Conservation (phyloP, 345 rosid genomes). For the Arabis alpina region DNA sequence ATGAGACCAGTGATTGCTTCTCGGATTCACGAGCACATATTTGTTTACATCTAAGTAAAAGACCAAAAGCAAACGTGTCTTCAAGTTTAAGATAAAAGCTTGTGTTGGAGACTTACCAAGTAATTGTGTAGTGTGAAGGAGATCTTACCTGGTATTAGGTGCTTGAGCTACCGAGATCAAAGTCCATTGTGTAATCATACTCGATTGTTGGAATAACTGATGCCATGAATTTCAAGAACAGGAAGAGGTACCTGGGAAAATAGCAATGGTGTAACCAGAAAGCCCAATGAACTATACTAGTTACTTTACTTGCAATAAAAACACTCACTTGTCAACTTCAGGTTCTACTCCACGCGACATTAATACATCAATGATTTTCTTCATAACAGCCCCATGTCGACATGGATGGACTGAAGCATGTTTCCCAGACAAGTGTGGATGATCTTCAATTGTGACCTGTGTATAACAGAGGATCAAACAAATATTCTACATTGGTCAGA, state of each 20-base stretch:
- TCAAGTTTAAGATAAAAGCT: conserved; percentile 10
- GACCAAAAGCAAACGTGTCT: background rate
- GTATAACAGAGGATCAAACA: background rate
- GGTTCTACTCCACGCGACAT: conserved; percentile 98
- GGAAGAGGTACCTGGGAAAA: conserved; percentile 74
- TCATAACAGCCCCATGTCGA: conserved; percentile 98
- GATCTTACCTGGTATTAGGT: conserved; percentile 48
- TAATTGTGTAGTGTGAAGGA: background rate
- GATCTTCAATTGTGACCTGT: conserved; percentile 72
- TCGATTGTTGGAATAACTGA: conserved; percentile 95
- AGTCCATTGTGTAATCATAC: conserved; percentile 95
- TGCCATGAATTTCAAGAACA: conserved; percentile 92
- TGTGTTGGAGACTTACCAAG: conserved; percentile 22
- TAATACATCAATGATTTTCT: conserved; percentile 93
- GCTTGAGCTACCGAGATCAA: conserved; percentile 93
- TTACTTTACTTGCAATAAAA: conserved; percentile 18
- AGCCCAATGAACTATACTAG: background rate
- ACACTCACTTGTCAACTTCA: conserved; percentile 89
- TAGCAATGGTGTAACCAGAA: conserved; percentile 17
- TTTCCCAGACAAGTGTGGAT: conserved; percentile 97
- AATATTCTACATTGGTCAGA: conserved; percentile 11
- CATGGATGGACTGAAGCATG: conserved; percentile 99
- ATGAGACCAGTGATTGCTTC: conserved; percentile 34
- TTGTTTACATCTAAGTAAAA: conserved; percentile 10
- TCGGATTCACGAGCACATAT: conserved; percentile 15